Evolutionary conservation across 345 rosid genomes (phyloP).

Genomic region (Eucalyptus sp.): DNA sequence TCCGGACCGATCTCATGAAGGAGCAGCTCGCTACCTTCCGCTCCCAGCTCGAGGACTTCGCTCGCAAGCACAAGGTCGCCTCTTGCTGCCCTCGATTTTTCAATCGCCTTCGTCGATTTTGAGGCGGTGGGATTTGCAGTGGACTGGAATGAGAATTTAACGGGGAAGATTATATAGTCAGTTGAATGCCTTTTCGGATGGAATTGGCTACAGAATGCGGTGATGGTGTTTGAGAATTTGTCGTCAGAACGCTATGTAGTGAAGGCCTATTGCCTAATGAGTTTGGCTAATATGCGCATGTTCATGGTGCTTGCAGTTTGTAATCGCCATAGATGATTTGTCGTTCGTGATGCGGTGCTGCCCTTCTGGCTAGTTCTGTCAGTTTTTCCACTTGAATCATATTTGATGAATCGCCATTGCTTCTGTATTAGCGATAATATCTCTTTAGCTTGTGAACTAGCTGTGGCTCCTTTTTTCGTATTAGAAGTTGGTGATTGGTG

Average conservation of each 20-base stretch:
- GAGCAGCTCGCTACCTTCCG: constrained; percentile 91
- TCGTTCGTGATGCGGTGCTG: not conserved
- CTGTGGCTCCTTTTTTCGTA: not conserved
- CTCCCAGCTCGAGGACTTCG: constrained; percentile 84
- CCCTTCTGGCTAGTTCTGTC: not conserved
- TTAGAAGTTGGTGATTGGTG: not conserved
- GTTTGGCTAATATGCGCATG: not conserved
- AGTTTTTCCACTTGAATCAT: not conserved
- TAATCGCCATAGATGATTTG: not conserved
- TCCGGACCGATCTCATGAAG: constrained; percentile 85
- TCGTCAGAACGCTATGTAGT: not conserved
- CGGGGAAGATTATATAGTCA: not conserved
- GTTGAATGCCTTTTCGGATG: not conserved
- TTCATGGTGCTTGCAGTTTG: not conserved
- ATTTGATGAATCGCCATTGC: not conserved
- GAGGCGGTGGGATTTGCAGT: not conserved
- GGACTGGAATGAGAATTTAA: not conserved
- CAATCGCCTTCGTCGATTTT: not conserved
- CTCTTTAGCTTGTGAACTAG: not conserved
- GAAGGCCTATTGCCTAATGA: not conserved
- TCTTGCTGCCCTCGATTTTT: not conserved
- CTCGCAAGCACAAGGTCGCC: constrained; percentile 85
- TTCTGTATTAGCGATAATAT: not conserved
- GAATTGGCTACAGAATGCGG: not conserved
- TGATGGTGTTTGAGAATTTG: not conserved